phyloP scores from a whole-genome alignment of 2,329 filamentous ascomycete species.

The Cladosporium velox region DNA sequence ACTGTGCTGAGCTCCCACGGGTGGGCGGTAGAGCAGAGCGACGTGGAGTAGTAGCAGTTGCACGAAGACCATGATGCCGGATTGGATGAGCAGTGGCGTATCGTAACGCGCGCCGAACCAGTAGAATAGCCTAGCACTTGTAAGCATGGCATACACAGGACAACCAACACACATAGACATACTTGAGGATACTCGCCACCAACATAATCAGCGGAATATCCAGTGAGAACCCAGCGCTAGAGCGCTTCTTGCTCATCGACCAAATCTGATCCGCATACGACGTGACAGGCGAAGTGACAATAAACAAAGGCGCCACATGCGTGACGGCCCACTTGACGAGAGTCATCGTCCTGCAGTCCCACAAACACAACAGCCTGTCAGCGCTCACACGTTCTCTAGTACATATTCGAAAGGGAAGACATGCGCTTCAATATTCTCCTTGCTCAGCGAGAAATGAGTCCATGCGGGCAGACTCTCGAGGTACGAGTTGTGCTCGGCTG shows the following conservation, averaged over 20 bases:
- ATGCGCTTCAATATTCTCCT: constrained; percentile 16
- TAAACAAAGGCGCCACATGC: constrained; percentile 43
- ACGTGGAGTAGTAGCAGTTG: constrained; percentile 63
- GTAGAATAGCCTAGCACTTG: constrained; percentile 58
- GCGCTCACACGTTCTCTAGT: not conserved
- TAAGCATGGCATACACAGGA: not conserved
- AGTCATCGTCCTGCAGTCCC: constrained; percentile 32
- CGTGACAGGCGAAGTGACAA: constrained; percentile 64
- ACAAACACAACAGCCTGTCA: constrained; percentile 2
- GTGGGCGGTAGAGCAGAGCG: constrained; percentile 58
- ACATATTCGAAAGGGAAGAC: not conserved
- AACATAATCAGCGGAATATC: constrained; percentile 70
- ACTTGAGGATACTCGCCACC: constrained; percentile 65
- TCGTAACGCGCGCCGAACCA: constrained; percentile 66
- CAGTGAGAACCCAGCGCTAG: constrained; percentile 64
- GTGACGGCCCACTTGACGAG: constrained; percentile 38
- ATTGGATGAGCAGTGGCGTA: constrained; percentile 60
- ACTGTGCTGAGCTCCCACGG: constrained; percentile 33
- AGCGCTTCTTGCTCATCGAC: constrained; percentile 61
- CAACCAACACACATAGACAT: constrained; percentile 20
- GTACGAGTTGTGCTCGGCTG: not conserved
- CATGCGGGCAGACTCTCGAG: constrained; percentile 4
- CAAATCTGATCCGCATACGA: constrained; percentile 69
- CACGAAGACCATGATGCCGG: constrained; percentile 60
- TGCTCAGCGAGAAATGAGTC: not conserved